These are phyloP conservation scores for Monosporascus sp. DNA, from an alignment of 2,329 filamentous ascomycete genomes.

Conservation along the genomic window DNA sequence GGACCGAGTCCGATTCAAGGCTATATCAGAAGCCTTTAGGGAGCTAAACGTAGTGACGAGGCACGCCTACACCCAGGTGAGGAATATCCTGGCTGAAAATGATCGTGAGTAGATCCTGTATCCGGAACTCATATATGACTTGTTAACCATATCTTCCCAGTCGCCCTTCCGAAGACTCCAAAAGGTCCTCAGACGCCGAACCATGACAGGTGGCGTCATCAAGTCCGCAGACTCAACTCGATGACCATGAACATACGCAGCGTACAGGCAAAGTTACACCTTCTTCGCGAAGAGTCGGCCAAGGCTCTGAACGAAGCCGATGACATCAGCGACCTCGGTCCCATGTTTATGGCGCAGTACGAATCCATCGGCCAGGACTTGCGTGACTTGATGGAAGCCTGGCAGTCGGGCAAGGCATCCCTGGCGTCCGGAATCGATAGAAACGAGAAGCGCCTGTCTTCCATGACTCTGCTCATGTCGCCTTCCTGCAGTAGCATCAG, in stretches of 20 bases:
- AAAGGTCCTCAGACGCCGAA: conserved; percentile 60
- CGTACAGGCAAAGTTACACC: conserved; percentile 88
- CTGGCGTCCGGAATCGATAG: conserved; percentile 76
- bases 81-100: conserved; percentile 68
- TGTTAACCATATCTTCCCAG: conserved; percentile 9
- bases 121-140: background rate
- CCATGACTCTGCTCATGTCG: conserved; percentile 48
- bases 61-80: conserved; percentile 59
- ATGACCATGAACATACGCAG: conserved; percentile 86
- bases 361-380: conserved; percentile 90
- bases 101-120: conserved; percentile 53
- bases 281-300: conserved; percentile 85
- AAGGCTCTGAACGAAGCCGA: conserved; percentile 68
- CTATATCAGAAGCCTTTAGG: conserved; percentile 69
- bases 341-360: conserved; percentile 80
- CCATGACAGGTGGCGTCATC: conserved; percentile 79
- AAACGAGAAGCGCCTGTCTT: conserved; percentile 65
- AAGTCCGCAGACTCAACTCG: conserved; percentile 81
- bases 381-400: conserved; percentile 71
- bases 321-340: conserved; percentile 69
- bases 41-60: conserved; percentile 57
- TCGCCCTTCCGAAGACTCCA: conserved; percentile 51
- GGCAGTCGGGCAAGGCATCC: conserved; percentile 82
- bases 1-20: conserved; percentile 74
- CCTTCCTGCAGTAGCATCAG: conserved; percentile 61